Conservation (phyloP, 2,329 filamentous ascomycete genomes). For the Scorias spongiosa region DNA sequence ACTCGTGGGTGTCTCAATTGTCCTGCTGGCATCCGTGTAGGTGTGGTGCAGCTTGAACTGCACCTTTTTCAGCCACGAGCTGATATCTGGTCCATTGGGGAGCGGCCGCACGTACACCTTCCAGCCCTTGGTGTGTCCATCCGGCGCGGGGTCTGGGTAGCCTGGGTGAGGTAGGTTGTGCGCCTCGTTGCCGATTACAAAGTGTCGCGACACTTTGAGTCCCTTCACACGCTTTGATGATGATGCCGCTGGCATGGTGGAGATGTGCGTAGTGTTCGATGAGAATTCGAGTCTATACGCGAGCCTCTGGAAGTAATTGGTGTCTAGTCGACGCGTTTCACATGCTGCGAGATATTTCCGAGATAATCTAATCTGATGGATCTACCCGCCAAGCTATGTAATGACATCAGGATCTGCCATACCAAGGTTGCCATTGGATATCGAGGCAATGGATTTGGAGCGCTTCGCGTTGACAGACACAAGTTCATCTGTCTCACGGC, state of each 20-base stretch:
- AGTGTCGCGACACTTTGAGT: constrained; percentile 19
- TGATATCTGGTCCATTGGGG: constrained; percentile 70
- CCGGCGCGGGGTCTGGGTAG: constrained; percentile 60
- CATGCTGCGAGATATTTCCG: too few species aligned
- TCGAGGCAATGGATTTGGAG: too few species aligned
- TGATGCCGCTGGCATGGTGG: constrained; percentile 19
- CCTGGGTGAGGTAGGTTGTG: constrained; percentile 54
- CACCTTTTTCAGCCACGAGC: constrained; percentile 90
- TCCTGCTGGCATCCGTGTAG: constrained; percentile 79
- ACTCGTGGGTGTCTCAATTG: constrained; percentile 46
- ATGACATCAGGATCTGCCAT: too few species aligned
- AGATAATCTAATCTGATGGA: too few species aligned
- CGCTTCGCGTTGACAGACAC: too few species aligned
- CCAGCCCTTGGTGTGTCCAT: constrained; percentile 95
- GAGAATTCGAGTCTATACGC: too few species aligned
- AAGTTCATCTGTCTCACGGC: too few species aligned
- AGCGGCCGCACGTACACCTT: constrained; percentile 84
- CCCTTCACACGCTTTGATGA: constrained; percentile 17
- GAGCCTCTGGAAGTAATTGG: too few species aligned
- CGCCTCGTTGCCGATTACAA: constrained; percentile 35
- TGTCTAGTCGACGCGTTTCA: too few species aligned
- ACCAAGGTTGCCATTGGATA: too few species aligned
- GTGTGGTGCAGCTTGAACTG: constrained; percentile 98
- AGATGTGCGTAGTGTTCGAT: not conserved
- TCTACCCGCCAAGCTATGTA: too few species aligned